Conservation (phyloP, 2,329 filamentous ascomycete species). For the Ophiocordyceps sinensis region DNA sequence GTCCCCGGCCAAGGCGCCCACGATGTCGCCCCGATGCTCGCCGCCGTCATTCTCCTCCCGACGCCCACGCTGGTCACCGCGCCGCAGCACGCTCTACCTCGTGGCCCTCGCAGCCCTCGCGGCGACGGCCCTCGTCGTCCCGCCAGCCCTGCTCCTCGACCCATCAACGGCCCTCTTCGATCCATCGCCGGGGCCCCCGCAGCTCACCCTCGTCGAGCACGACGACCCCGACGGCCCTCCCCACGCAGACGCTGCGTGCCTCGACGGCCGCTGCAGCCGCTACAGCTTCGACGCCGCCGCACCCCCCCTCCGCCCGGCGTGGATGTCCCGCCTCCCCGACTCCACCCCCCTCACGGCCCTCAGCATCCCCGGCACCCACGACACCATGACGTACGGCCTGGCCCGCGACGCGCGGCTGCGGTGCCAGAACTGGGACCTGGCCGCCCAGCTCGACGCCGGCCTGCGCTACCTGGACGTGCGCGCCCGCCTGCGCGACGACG, state of each 20-base stretch:
- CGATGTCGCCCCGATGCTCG: background rate
- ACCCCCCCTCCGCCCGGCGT: constrained; percentile 16
- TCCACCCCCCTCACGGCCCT: constrained; percentile 24
- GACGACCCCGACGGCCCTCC: background rate
- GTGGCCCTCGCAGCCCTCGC: too few relatives aligned
- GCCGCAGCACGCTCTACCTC: background rate
- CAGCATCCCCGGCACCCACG: constrained; percentile 37
- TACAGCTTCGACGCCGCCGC: constrained; percentile 28
- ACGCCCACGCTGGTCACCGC: background rate
- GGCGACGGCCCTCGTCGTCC: background rate
- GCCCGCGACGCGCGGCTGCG: constrained; percentile 18
- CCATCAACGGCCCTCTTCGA: too few relatives aligned
- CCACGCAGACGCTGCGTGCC: too few relatives aligned
- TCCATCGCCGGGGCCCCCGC: background rate
- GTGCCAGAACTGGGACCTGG: constrained; percentile 33
- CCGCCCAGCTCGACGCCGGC: constrained; percentile 28
- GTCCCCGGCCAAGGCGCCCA: background rate
- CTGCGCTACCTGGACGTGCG: constrained; percentile 36
- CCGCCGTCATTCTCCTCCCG: background rate
- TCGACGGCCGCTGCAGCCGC: constrained; percentile 13
- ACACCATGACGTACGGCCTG: constrained; percentile 34
- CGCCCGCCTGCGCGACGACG: constrained; percentile 24
- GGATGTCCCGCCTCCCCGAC: constrained; percentile 31
- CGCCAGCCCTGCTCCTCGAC: background rate
- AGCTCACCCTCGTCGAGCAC: background rate